Evolutionary conservation across 805 yeast species (phyloP), one percentile per base, ranked within the genome.

Genomic region (Brettanomyces custersianus): DNA sequence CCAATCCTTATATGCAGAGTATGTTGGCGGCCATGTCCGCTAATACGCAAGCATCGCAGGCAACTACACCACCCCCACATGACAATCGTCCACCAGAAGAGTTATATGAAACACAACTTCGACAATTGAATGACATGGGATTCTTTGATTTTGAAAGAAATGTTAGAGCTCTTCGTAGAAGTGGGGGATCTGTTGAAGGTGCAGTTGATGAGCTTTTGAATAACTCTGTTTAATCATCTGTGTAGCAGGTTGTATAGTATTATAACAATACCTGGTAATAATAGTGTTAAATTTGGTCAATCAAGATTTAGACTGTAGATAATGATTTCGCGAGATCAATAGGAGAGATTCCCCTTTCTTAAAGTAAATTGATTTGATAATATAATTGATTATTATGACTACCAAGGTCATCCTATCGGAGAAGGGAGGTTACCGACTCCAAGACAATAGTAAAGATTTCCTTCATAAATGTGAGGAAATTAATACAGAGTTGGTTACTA

Each of bases 121-220:
- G 83, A 48, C 90, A 81, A 52, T 63, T 80, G 49, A 83, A 80
- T 52, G 90, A 82, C 51, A 79, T 82, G 72, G 92, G 92, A 5
- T 90, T 90, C 63, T 76, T 74, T 46, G 96, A 90, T 47, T 90
- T 90, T 54, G 97, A 90, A 47, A 72, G 84, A 47, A 92, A 92
- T 53, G 87, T 92, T 18, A 78, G 77, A 20, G 97, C 97, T 2
- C 70, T 92, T 49, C 77, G 96, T 64, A 77, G 97, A 62, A 77
- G 90, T 37, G 98, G 98, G 23, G 98, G 98, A 7, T 84, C 88
- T 43, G 96, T 90, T 19, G 96, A 90, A 62, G 96, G 96, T 31
- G 98, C 98, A 9, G 68, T 90, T 35, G 96, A 90, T 59, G 83
- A 85, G 36, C 64, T 88, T 48, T 68, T 88, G 39, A 80, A 70